Evolutionary conservation across 169 alveolate genomes (phyloP), one percentile per base, ranked within the genome.

Genomic region (Plasmodium knowlesi): DNA sequence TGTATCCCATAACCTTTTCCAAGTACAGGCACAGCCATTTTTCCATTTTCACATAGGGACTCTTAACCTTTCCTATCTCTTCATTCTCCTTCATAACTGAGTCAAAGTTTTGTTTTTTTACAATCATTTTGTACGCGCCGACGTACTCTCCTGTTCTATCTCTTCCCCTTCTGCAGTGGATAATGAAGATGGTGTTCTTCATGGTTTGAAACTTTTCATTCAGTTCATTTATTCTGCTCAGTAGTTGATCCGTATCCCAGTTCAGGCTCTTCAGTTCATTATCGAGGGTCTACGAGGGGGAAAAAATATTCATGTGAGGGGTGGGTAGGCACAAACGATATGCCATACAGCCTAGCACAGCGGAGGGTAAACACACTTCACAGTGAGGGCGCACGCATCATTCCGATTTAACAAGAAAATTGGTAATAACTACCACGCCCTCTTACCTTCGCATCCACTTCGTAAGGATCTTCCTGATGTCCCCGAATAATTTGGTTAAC

Each of bases 91-190:
- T 76, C 5, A 85, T 54, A 14, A 74, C 61, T 1, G 76, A 5
- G 74, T 39, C 54, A 74, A 85, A 85, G 37, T 73, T 54, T 9
- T 73, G 37, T 50, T 74, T 85, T 32, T 85, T 73, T 12, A 37
- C 30, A 34, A 85, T 73, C 93, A 85, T 85, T 43, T 61, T 85
- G 28, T 85, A 85, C 25, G 93, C 93, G 32, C 61, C 76, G 34
- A 85, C 93, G 61, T 43, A 85, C 57, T 85, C 93, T 3, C 93
- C 93, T 6, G 93, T 85, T 74, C 93, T 30, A 16, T 85, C 93
- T 74, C 93, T 85, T 37, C 93, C 93, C n/a, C 84, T 73, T 46
- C 93, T 73, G 50, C 93, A 85, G 80, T 85, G 93, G 61, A 85
- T 30, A 8, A 85, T 4, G 74, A 85, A 85, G 25, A 85, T 85